A percentile compares a stretch with the other conserved stretches of the same genome.
phyloP scores from a whole-genome alignment of 768 basidiomycete species.

The Suillus clintonianus region DNA sequence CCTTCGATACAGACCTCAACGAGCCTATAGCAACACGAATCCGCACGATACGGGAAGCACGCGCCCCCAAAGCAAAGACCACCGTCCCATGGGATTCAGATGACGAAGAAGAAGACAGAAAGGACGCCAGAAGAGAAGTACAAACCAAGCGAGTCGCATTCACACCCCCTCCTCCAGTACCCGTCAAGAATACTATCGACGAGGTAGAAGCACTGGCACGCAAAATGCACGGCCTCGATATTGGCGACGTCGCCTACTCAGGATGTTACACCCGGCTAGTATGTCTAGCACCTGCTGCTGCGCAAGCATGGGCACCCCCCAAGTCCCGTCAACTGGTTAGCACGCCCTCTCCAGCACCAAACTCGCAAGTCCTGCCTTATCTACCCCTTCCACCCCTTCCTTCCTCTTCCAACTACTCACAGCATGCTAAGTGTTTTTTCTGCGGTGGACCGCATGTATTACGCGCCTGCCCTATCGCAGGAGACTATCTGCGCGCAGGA shows the following conservation, averaged over 20 bases:
- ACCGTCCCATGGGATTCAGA: neutral
- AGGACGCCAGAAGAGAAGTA: neutral
- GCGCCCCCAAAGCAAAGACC: neutral
- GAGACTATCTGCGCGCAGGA: too few species aligned
- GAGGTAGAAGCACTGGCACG: neutral
- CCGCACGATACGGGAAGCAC: neutral
- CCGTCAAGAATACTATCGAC: neutral
- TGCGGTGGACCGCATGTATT: neutral
- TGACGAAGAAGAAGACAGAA: neutral
- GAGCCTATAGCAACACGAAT: neutral
- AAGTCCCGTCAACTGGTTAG: neutral
- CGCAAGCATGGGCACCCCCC: neutral
- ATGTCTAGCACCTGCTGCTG: neutral
- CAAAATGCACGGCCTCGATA: neutral
- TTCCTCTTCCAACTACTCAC: neutral
- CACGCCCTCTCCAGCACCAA: too few species aligned
- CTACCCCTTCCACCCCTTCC: neutral
- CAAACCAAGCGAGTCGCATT: neutral
- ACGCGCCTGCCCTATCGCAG: neutral
- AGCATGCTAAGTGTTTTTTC: neutral
- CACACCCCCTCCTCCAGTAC: neutral
- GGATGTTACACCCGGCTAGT: neutral
- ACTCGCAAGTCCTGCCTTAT: neutral
- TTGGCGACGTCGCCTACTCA: neutral
- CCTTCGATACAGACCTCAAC: neutral